Evolutionary conservation across 768 basidiomycete species (phyloP).

Genomic region (Pisolithus marmoratus): DNA sequence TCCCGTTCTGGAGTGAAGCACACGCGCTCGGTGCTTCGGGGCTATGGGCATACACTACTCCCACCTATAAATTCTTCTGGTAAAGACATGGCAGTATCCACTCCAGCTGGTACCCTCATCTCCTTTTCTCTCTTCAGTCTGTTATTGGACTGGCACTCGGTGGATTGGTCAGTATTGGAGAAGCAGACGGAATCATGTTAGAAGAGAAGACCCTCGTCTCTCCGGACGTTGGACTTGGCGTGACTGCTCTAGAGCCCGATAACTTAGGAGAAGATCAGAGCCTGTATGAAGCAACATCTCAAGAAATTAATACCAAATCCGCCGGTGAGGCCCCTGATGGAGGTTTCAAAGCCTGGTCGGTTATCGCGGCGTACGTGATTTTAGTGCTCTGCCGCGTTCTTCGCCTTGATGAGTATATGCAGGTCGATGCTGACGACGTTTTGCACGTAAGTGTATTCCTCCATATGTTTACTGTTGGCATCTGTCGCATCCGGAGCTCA

Average conservation of each 20-base stretch:
- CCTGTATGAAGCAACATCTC: neutral
- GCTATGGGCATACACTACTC: too few relatives aligned
- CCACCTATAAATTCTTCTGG: too few relatives aligned
- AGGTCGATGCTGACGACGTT: slow-evolving; percentile 26
- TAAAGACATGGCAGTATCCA: too few relatives aligned
- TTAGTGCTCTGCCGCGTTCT: too few relatives aligned
- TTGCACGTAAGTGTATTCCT: slow-evolving; percentile 31
- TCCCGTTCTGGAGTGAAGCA: too few relatives aligned
- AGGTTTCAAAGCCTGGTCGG: slow-evolving; percentile 26
- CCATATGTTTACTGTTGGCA: too few relatives aligned
- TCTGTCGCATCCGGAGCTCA: neutral
- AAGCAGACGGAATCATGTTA: too few relatives aligned
- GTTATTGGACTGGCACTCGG: slow-evolving; percentile 36
- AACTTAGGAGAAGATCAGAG: neutral
- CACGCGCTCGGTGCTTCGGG: too few relatives aligned
- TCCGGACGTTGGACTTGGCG: too few relatives aligned
- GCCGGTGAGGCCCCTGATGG: slow-evolving; percentile 22
- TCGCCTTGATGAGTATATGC: neutral
- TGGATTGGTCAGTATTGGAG: slow-evolving; percentile 21
- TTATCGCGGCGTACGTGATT: slow-evolving; percentile 21
- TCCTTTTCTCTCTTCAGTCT: slow-evolving; percentile 32
- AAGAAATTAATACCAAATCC: slow-evolving; percentile 9
- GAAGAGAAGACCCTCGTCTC: too few relatives aligned
- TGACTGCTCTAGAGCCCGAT: too few relatives aligned
- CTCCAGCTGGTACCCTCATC: too few relatives aligned